Conservation (phyloP, 1,139 yeast genomes). For the Hyphopichia wangnamkhiaoensis region DNA sequence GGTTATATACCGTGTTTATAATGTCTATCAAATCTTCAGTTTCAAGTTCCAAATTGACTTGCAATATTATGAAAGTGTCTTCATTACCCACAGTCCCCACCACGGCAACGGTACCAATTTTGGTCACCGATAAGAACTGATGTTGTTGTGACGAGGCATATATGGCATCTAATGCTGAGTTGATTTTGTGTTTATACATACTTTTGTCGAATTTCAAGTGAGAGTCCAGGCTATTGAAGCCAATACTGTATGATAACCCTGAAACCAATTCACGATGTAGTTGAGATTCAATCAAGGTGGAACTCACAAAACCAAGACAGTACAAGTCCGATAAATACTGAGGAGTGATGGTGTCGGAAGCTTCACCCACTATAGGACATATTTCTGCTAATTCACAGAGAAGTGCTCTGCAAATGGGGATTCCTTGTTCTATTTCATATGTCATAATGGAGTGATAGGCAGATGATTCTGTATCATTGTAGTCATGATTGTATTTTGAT, state of each 20-base stretch:
- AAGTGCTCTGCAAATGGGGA: constrained; percentile 40
- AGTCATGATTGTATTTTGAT: constrained; percentile 23
- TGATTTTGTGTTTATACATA: constrained; percentile 27
- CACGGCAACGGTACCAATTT: constrained; percentile 45
- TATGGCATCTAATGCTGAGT: constrained; percentile 42
- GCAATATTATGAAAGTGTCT: constrained; percentile 44
- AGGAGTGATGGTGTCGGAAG: constrained; percentile 47
- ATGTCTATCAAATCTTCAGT: constrained; percentile 16
- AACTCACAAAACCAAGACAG: constrained; percentile 38
- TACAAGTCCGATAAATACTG: constrained; percentile 48
- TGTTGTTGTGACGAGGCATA: constrained; percentile 41
- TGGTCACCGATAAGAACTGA: constrained; percentile 44
- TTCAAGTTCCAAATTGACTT: constrained; percentile 17
- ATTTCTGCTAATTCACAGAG: constrained; percentile 34
- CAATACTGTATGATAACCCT: constrained; percentile 47
- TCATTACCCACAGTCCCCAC: constrained; percentile 47
- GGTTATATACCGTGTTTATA: constrained; percentile 20
- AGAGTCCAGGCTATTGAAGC: constrained; percentile 33
- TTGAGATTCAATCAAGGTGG: constrained; percentile 43
- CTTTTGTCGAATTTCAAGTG: constrained; percentile 19
- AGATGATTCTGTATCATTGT: constrained; percentile 7
- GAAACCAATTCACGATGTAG: constrained; percentile 47
- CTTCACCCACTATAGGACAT: constrained; percentile 42
- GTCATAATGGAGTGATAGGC: constrained; percentile 22
- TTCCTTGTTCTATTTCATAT: constrained; percentile 38